phyloP scores from a whole-genome alignment of 75 land plant genomes.

The Sequoia sempervirens region DNA sequence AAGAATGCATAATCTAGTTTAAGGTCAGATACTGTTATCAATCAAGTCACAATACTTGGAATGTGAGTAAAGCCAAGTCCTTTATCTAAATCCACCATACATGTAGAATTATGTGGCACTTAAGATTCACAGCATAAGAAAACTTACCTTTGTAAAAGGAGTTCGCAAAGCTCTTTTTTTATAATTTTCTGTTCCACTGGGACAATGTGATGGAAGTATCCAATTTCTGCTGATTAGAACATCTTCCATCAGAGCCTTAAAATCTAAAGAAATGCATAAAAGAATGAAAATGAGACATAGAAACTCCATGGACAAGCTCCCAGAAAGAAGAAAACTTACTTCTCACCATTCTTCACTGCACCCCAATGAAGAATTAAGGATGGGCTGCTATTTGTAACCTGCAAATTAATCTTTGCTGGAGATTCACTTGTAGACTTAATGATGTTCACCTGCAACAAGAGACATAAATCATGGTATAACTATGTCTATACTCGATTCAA shows the following conservation, averaged over 20 bases:
- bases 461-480: background rate
- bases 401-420: slow-evolving; percentile 41
- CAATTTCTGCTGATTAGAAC: slow-evolving; percentile 52
- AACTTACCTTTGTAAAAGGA: slow-evolving; percentile 69
- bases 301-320: background rate
- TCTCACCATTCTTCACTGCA: slow-evolving; percentile 38
- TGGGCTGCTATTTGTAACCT: slow-evolving; percentile 47
- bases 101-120: background rate
- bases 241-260: background rate
- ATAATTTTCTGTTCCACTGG: slow-evolving; percentile 68
- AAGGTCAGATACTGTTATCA: background rate
- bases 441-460: slow-evolving; percentile 55
- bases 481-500: background rate
- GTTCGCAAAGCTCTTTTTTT: slow-evolving; percentile 76
- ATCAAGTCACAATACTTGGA: background rate
- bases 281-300: background rate
- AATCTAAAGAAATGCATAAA: background rate
- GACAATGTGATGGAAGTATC: slow-evolving; percentile 65
- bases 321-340: slow-evolving; percentile 30
- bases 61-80: background rate
- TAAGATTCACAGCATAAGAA: background rate
- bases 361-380: slow-evolving; percentile 94
- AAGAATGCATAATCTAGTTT: slow-evolving; percentile 10
- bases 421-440: slow-evolving; percentile 29
- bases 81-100: background rate